Percentiles rank a stretch among this genome's conserved stretches.
phyloP scores from a whole-genome alignment of 2,329 filamentous ascomycete species.

The Hypoxylon sp. region DNA sequence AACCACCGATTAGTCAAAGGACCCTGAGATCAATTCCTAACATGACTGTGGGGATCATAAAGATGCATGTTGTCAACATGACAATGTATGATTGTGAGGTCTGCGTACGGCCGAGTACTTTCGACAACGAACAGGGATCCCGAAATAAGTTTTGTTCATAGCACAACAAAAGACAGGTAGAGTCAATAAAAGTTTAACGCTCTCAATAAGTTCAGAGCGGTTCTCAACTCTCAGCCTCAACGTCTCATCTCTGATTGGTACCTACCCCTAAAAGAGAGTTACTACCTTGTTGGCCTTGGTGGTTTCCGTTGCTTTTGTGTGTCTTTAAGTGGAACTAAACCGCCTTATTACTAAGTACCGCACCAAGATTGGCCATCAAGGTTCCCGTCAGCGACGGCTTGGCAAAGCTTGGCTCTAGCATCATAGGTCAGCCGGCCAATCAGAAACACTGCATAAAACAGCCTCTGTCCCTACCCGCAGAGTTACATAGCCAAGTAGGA shows the following conservation, averaged over 20 bases:
- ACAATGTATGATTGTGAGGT: conserved; percentile 1
- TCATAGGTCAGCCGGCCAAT: conserved; percentile 47
- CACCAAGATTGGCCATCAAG: conserved; percentile 49
- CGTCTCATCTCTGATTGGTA: conserved; percentile 15
- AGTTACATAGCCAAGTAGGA: conserved; percentile 25
- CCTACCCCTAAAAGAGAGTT: neutral
- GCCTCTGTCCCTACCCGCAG: conserved; percentile 33
- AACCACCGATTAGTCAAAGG: conserved; percentile 26
- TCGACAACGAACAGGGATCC: neutral
- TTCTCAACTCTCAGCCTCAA: conserved; percentile 24
- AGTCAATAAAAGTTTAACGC: neutral
- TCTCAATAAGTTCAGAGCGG: neutral
- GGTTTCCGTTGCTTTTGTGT: neutral
- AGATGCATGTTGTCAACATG: conserved; percentile 4
- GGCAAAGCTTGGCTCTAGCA: conserved; percentile 45
- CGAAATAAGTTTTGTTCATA: neutral
- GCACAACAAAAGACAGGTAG: neutral
- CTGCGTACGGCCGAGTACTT: conserved; percentile 10
- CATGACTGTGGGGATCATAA: conserved; percentile 16
- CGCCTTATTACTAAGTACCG: conserved; percentile 36
- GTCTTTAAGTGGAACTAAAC: conserved; percentile 20
- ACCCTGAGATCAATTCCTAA: conserved; percentile 16
- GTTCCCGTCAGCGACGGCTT: conserved; percentile 40
- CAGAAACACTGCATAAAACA: conserved; percentile 33
- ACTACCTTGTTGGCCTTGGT: conserved; percentile 30